Evolutionary conservation across 148 eudicot species (phyloP).

Genomic region (Diospyros kaki): DNA sequence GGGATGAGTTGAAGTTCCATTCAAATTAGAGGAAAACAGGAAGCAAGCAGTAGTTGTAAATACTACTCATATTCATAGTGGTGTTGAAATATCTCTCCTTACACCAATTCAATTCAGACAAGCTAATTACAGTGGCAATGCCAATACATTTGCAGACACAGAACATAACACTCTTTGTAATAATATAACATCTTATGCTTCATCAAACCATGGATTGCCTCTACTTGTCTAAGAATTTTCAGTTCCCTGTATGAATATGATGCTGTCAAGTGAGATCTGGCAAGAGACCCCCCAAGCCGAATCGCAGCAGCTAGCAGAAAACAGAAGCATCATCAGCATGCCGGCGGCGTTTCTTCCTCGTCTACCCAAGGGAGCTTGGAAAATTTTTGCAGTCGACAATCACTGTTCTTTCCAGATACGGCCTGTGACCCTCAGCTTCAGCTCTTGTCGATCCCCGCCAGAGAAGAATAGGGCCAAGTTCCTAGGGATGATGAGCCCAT

Average conservation of each 20-base stretch:
- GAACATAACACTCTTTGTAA: background rate
- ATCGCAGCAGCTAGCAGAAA: background rate
- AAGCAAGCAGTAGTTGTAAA: too few species aligned
- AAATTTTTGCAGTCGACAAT: background rate
- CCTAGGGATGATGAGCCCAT: constrained; percentile 55
- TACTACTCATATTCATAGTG: too few species aligned
- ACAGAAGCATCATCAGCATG: background rate
- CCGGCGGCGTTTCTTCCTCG: too few species aligned
- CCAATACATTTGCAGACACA: too few species aligned
- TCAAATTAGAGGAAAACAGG: too few species aligned
- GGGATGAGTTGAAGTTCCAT: too few species aligned
- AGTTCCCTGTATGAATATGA: background rate
- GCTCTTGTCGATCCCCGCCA: constrained; percentile 43
- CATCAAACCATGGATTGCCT: background rate
- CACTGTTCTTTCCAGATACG: constrained; percentile 44
- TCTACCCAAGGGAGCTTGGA: background rate
- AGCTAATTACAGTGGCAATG: too few species aligned
- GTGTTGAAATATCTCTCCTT: too few species aligned
- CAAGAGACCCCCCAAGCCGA: background rate
- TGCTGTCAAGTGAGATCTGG: background rate
- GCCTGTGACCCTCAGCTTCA: constrained; percentile 43
- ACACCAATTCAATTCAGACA: too few species aligned
- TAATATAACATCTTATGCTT: background rate
- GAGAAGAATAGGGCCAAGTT: constrained; percentile 50
- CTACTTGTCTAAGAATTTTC: background rate